Conservation (phyloP, 805 yeast genomes). For the Phaffomyces thermotolerans region DNA sequence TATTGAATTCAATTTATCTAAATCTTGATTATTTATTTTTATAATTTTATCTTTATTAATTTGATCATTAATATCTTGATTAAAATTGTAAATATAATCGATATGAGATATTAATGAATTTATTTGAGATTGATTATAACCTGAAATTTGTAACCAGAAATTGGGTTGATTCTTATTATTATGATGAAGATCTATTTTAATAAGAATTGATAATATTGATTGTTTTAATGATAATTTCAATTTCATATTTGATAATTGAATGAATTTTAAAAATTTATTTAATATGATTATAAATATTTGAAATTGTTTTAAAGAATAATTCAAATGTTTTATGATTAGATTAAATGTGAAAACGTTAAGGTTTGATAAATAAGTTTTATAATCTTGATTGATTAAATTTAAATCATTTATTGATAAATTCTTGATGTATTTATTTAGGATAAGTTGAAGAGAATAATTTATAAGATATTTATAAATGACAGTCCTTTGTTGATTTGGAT, state of each 20-base stretch:
- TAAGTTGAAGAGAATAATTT: slow-evolving; percentile 3
- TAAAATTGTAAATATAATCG: slow-evolving; percentile 2
- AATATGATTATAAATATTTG: slow-evolving; percentile 3
- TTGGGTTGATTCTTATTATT: neutral
- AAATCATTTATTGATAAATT: neutral
- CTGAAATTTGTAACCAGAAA: slow-evolving; percentile 15
- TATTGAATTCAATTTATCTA: slow-evolving; percentile 14
- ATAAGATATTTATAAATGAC: slow-evolving; percentile 4
- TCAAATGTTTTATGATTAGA: neutral
- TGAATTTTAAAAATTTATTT: slow-evolving; percentile 1
- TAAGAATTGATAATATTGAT: slow-evolving; percentile 5
- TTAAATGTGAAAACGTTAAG: neutral
- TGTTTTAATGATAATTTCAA: slow-evolving; percentile 12
- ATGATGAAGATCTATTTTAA: neutral
- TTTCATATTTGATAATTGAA: neutral
- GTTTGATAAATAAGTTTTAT: neutral
- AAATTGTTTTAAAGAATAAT: neutral
- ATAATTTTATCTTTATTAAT: neutral
- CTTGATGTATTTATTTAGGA: slow-evolving; percentile 2
- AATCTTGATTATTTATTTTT: slow-evolving; percentile 9
- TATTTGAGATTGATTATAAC: slow-evolving; percentile 1
- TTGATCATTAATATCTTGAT: slow-evolving; percentile 1
- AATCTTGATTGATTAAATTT: neutral
- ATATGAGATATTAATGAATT: neutral
- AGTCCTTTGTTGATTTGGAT: neutral